Evolutionary conservation across 441 rosid genomes (phyloP).

Genomic region (Kokia cookei): DNA sequence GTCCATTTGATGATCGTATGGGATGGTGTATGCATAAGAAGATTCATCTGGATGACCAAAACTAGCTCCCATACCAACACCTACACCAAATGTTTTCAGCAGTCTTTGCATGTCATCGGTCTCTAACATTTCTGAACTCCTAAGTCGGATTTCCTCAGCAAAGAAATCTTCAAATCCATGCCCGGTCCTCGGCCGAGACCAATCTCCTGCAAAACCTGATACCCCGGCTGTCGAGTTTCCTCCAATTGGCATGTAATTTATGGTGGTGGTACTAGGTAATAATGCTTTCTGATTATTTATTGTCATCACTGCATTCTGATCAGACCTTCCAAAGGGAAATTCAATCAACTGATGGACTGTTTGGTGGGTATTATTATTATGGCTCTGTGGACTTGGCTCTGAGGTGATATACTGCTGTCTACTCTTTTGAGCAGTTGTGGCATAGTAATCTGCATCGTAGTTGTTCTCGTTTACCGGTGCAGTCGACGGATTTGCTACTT

Average conservation of each 20-base stretch:
- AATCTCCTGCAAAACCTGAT: constrained; percentile 49
- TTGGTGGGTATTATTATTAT: constrained; percentile 25
- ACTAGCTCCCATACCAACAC: constrained; percentile 41
- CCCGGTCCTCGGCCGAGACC: constrained; percentile 47
- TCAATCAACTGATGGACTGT: constrained; percentile 46
- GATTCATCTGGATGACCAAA: constrained; percentile 45
- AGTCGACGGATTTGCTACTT: constrained; percentile 28
- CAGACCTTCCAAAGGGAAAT: constrained; percentile 48
- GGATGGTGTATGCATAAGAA: constrained; percentile 47
- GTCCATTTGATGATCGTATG: constrained; percentile 42
- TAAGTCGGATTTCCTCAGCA: constrained; percentile 57
- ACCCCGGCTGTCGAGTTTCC: constrained; percentile 27
- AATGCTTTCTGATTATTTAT: constrained; percentile 37
- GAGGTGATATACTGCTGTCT: constrained; percentile 28
- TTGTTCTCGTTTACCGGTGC: constrained; percentile 24
- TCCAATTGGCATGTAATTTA: constrained; percentile 38
- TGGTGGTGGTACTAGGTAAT: constrained; percentile 27
- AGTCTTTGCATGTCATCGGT: constrained; percentile 85
- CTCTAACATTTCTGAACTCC: constrained; percentile 87
- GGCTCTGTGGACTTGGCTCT: constrained; percentile 31
- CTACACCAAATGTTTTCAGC: constrained; percentile 46
- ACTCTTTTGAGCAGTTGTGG: constrained; percentile 25
- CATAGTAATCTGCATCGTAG: constrained; percentile 19
- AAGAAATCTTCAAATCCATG: constrained; percentile 52
- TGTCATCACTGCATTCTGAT: constrained; percentile 28